Evolutionary conservation across 2,329 filamentous ascomycete species (phyloP), one percentile per base, ranked within the genome.

Genomic region (Ophiostoma sp.): DNA sequence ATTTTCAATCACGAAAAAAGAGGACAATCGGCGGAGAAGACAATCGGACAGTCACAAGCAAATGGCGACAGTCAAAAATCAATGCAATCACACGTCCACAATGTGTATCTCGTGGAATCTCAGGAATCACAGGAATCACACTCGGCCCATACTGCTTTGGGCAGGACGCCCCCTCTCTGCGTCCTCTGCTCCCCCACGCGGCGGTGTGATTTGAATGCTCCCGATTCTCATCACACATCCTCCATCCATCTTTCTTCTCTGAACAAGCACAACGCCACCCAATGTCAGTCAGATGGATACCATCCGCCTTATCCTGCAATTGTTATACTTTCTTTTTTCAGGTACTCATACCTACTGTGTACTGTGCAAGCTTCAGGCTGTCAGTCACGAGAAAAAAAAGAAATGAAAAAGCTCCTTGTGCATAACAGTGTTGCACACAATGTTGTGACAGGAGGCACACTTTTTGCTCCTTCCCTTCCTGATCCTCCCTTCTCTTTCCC

Each of bases 121-220:
- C 50, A 19, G 8, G n/a, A 55, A 55, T 28, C 50, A 55, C 55
- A 59, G 33, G 22, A 48, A 57, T 69, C 48, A 69, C 66, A 55
- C 48, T 39, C 42, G 39, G 64, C 6, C 64, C 42, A 68, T 50
- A 19, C 64, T 50, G 39, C 15, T 33, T 68, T 50, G 39, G 64
- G 64, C 42, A 68, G 64, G 9, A n/a, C n/a, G n/a, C n/a, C 31
- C 61, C 33, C n/a, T 11, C 31, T 39, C 36, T 68, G 63, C 11
- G 55, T 31, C 66, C 31, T 39, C 36, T 68, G 63, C 11, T 69
- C 48, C 66, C 68, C 68, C 68, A 70, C 68, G 66, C 31, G 68
- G 68, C 50, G 68, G 50, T 70, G 68, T 70, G 68, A 70, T 59
- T 42, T 25, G 6, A 25, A 57, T 9, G 28, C 68, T 57, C 15